Conservation (phyloP, 306 rosid genomes). For the Ormosia semicastrata region DNA sequence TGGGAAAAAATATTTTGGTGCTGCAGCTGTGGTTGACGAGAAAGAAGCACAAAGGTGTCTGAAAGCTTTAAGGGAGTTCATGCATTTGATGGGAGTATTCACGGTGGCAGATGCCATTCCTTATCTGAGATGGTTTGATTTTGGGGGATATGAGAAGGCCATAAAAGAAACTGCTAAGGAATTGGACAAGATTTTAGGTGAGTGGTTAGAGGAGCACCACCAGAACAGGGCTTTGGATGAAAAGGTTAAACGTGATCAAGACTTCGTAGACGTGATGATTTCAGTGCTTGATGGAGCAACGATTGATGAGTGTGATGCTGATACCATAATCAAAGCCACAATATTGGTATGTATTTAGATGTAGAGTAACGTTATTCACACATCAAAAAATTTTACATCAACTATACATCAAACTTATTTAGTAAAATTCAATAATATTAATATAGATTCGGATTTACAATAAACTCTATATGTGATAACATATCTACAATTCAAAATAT, state of each 20-base stretch:
- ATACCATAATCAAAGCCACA: constrained; percentile 25
- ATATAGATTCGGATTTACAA: no score
- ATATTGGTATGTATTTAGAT: constrained; percentile 2
- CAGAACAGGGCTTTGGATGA: neutral
- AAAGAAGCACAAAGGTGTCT: neutral
- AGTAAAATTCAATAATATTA: no score
- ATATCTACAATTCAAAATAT: no score
- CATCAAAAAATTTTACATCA: no score
- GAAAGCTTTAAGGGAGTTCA: neutral
- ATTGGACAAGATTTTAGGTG: neutral
- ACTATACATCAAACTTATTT: no score
- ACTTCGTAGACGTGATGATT: constrained; percentile 21
- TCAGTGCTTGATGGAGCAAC: neutral
- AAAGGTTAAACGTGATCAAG: neutral
- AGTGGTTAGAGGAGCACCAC: constrained; percentile 21
- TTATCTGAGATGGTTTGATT: constrained; percentile 21
- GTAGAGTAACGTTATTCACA: no score
- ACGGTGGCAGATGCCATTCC: constrained; percentile 25
- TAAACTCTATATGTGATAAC: no score
- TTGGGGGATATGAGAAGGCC: constrained; percentile 28
- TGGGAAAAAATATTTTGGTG: neutral
- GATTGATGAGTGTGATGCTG: neutral
- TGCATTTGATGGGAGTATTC: neutral
- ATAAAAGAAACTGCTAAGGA: constrained; percentile 21
- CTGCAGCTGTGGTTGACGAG: rapidly evolving